Conservation (phyloP, 2,329 filamentous ascomycete species). For the Fusarium illudens region DNA sequence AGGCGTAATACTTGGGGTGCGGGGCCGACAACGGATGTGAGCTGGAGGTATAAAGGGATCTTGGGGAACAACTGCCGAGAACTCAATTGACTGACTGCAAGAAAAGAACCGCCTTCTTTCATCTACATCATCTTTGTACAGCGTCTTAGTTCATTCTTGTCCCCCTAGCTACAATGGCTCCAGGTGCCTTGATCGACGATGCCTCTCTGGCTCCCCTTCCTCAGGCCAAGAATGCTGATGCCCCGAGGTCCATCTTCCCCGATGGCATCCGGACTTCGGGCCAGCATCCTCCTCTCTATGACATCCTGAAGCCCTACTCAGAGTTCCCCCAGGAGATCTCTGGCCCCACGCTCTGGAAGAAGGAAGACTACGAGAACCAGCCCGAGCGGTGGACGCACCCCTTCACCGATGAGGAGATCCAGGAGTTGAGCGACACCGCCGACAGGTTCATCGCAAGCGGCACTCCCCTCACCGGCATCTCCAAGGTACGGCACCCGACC, state of each 20-base stretch:
- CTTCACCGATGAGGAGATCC: constrained; percentile 72
- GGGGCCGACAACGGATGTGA: constrained; percentile 31
- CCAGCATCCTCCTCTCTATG: constrained; percentile 75
- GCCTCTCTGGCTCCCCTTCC: constrained; percentile 21
- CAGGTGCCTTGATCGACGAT: constrained; percentile 39
- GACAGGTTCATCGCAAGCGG: constrained; percentile 73
- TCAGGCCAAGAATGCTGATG: constrained; percentile 37
- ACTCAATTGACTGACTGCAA: not conserved
- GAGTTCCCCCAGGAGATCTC: constrained; percentile 76
- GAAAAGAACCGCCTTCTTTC: not conserved
- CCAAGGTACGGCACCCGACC: constrained; percentile 37
- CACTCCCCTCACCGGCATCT: constrained; percentile 75
- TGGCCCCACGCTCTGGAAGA: constrained; percentile 77
- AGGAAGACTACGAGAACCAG: constrained; percentile 68
- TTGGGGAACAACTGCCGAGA: not conserved
- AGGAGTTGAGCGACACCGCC: constrained; percentile 71
- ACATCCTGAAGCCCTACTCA: constrained; percentile 70
- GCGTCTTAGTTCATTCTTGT: not conserved
- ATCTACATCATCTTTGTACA: constrained; percentile 11
- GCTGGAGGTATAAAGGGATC: constrained; percentile 25
- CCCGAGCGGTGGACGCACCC: constrained; percentile 78
- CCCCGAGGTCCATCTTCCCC: constrained; percentile 50
- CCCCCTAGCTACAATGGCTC: constrained; percentile 31
- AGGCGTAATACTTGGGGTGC: constrained; percentile 37
- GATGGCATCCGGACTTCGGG: constrained; percentile 67